Conservation (phyloP, 768 basidiomycete genomes). For the Auricularia auricula-judae region DNA sequence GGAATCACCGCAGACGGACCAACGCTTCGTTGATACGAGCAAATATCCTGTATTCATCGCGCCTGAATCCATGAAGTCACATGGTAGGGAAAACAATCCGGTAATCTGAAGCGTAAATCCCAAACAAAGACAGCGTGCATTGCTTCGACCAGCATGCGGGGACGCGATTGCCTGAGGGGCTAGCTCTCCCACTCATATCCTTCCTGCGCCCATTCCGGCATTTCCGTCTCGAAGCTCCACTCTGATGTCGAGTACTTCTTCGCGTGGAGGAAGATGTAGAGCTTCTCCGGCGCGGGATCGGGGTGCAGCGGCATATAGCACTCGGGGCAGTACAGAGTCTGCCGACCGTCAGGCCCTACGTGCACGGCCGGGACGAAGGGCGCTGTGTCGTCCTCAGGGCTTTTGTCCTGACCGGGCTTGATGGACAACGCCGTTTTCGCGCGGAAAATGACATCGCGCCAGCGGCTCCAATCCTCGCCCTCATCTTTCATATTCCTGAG, state of each 20-base stretch:
- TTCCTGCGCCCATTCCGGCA: conserved; percentile 74
- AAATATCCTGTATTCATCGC: too few relatives aligned
- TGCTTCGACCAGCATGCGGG: too few relatives aligned
- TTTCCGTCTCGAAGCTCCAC: conserved; percentile 73
- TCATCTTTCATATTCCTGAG: conserved; percentile 85
- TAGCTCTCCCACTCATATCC: not conserved
- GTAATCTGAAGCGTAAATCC: too few relatives aligned
- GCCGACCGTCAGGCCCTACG: conserved; percentile 3
- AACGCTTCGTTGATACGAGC: too few relatives aligned
- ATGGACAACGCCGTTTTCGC: conserved; percentile 50
- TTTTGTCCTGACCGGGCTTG: not conserved
- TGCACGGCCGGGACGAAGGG: not conserved
- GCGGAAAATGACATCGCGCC: conserved; percentile 76
- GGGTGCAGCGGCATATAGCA: conserved; percentile 90
- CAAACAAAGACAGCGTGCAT: too few relatives aligned
- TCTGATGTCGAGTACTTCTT: conserved; percentile 71
- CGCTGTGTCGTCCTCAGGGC: not conserved
- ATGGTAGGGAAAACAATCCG: too few relatives aligned
- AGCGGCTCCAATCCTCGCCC: conserved; percentile 80
- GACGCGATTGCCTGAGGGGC: too few relatives aligned
- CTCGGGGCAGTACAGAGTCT: conserved; percentile 61
- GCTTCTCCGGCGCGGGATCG: conserved; percentile 82
- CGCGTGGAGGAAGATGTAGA: conserved; percentile 96
- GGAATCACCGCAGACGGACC: too few relatives aligned
- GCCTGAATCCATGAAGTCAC: too few relatives aligned